A percentile compares a stretch with the other conserved stretches of the same genome.
These are phyloP conservation scores for Ceriops decandra DNA, from an alignment of 345 rosid species.

Conservation along the genomic window DNA sequence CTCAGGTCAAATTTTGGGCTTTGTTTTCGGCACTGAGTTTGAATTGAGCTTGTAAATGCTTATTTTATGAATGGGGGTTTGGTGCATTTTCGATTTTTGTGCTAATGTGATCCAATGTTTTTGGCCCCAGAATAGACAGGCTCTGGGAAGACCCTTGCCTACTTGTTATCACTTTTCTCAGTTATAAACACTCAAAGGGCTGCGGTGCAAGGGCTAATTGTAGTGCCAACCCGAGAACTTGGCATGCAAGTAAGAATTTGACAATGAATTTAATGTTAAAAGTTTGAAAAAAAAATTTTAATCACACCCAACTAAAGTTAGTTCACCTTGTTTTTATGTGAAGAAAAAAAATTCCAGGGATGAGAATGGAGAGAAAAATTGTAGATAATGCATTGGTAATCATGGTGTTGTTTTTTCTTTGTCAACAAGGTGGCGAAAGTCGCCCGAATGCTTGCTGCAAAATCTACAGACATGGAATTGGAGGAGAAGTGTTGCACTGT, in stretches of 20 bases:
- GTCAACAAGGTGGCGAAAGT: conserved; percentile 65
- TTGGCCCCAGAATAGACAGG: conserved; percentile 61
- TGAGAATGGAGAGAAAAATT: not conserved
- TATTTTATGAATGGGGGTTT: no score
- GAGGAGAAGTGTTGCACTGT: conserved; percentile 58
- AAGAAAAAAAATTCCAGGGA: no score
- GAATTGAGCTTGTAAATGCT: no score
- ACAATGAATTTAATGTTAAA: not conserved
- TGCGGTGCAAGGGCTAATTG: conserved; percentile 76
- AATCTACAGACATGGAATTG: conserved; percentile 34
- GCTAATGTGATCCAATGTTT: conserved; percentile 22
- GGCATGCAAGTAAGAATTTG: conserved; percentile 73
- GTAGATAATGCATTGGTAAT: no score
- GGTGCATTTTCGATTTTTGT: not conserved
- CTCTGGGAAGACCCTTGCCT: conserved; percentile 91
- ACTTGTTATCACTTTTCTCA: conserved; percentile 63
- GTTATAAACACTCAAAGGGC: conserved; percentile 58
- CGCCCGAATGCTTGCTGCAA: conserved; percentile 72
- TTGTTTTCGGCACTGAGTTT: not conserved
- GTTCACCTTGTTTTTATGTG: not conserved
- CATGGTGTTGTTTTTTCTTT: conserved; percentile 14
- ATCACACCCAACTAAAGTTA: not conserved
- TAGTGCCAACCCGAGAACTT: conserved; percentile 91
- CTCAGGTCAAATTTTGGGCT: conserved; percentile 52
- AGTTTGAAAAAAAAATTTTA: not conserved